Evolutionary conservation across 1,284 basidiomycete genomes (phyloP).

Genomic region (Tylopilus orsonianus): DNA sequence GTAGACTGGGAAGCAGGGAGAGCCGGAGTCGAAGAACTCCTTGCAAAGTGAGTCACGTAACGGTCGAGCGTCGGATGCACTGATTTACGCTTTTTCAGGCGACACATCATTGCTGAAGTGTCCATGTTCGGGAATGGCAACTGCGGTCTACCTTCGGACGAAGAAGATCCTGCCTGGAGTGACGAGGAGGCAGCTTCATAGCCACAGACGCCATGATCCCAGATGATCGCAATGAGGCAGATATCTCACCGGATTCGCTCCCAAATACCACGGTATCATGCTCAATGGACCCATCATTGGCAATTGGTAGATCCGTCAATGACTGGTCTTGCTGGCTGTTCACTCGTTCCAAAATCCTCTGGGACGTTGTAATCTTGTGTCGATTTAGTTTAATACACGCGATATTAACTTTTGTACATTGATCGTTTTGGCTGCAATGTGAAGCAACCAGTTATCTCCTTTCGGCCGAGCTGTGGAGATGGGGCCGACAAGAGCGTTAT

Average conservation of each 20-base stretch:
- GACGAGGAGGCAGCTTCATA: constrained; percentile 28
- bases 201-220: not conserved
- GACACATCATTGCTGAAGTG: constrained; percentile 31
- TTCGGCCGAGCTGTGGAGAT: not conserved
- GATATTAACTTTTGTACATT: not conserved
- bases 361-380: not conserved
- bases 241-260: not conserved
- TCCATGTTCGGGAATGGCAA: constrained; percentile 22
- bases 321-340: not conserved
- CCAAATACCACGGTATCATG: not conserved
- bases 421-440: not conserved
- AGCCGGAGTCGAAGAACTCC: constrained; percentile 64
- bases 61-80: not conserved
- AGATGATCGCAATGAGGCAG: not conserved
- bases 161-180: constrained; percentile 38
- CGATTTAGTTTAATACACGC: not conserved
- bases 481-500: constrained; percentile 9
- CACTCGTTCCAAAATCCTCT: not conserved
- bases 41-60: constrained; percentile 51
- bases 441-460: too few species aligned
- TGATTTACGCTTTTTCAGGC: constrained; percentile 14
- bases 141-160: constrained; percentile 35
- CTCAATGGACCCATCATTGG: not conserved
- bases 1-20: constrained; percentile 80
- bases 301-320: not conserved